Conservation (phyloP, 345 rosid genomes). For the Aquilaria malaccensis region DNA sequence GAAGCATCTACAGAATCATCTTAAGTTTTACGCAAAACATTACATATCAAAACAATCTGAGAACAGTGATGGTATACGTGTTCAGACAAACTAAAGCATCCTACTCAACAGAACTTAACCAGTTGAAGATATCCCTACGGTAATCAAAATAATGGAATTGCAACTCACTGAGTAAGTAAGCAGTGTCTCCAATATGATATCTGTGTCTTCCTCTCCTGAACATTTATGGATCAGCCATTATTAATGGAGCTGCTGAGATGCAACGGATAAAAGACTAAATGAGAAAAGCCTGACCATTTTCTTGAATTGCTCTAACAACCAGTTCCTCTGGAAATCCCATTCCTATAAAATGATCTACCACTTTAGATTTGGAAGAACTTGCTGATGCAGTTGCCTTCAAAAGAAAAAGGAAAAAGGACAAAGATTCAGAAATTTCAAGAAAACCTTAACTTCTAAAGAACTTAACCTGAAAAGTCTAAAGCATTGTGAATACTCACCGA, state of each 20-base stretch:
- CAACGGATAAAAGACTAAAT: neutral
- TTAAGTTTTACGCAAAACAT: too few species aligned
- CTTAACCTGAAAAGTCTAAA: too few species aligned
- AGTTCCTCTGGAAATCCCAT: conserved; percentile 49
- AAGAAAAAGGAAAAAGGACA: too few species aligned
- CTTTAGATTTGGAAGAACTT: conserved; percentile 37
- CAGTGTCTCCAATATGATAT: conserved; percentile 49
- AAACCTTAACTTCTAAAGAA: too few species aligned
- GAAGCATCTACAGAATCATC: too few species aligned
- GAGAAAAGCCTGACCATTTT: conserved; percentile 33
- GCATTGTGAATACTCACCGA: conserved; percentile 29
- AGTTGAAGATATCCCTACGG: neutral
- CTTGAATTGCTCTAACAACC: conserved; percentile 40
- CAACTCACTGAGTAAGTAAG: conserved; percentile 42
- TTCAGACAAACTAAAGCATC: too few species aligned
- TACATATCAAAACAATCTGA: too few species aligned
- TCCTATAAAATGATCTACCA: conserved; percentile 39
- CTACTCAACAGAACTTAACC: too few species aligned
- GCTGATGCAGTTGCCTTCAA: conserved; percentile 27
- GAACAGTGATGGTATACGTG: too few species aligned
- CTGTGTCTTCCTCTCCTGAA: conserved; percentile 53
- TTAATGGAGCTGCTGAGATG: neutral
- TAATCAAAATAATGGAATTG: neutral
- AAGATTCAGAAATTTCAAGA: neutral
- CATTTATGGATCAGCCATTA: conserved; percentile 4